These are phyloP conservation scores for Nitzschia sp. DNA, from an alignment of 108 stramenopile genomes.

Conservation along the genomic window DNA sequence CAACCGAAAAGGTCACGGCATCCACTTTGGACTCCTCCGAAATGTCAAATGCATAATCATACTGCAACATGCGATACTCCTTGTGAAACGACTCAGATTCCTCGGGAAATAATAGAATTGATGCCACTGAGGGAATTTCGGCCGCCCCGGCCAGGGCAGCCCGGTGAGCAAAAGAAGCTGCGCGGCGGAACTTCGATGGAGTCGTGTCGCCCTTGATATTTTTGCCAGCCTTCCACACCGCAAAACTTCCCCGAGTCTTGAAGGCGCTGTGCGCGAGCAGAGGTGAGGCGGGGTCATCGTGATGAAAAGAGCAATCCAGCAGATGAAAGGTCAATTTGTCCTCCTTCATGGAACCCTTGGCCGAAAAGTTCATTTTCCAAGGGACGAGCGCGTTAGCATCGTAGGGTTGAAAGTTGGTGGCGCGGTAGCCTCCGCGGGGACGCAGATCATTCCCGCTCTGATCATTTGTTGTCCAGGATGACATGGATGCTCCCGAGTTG, in stretches of 20 bases:
- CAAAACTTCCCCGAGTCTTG: constrained; percentile 66
- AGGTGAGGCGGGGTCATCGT: constrained; percentile 42
- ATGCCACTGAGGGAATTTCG: constrained; percentile 70
- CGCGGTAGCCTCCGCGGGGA: constrained; percentile 1
- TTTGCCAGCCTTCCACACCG: constrained; percentile 54
- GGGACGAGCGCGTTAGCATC: constrained; percentile 82
- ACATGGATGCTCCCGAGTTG: constrained; percentile 43
- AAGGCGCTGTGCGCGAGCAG: constrained; percentile 51
- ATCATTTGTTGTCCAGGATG: constrained; percentile 70
- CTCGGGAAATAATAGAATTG: constrained; percentile 76
- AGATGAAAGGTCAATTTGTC: constrained; percentile 71
- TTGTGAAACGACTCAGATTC: constrained; percentile 46
- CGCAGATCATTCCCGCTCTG: constrained; percentile 15
- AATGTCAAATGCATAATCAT: constrained; percentile 85
- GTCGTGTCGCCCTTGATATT: not conserved
- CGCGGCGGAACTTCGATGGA: constrained; percentile 15
- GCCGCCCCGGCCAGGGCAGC: constrained; percentile 39
- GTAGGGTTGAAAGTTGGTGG: constrained; percentile 29
- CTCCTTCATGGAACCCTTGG: constrained; percentile 60
- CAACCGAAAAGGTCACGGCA: constrained; percentile 76
- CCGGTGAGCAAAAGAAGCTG: constrained; percentile 35
- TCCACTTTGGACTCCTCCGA: constrained; percentile 75
- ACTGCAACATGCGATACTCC: constrained; percentile 59
- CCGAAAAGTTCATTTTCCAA: constrained; percentile 71
- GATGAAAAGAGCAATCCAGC: constrained; percentile 50